These are phyloP conservation scores for Fusarium buxicola DNA, from an alignment of 2,329 filamentous ascomycete genomes.

Conservation along the genomic window DNA sequence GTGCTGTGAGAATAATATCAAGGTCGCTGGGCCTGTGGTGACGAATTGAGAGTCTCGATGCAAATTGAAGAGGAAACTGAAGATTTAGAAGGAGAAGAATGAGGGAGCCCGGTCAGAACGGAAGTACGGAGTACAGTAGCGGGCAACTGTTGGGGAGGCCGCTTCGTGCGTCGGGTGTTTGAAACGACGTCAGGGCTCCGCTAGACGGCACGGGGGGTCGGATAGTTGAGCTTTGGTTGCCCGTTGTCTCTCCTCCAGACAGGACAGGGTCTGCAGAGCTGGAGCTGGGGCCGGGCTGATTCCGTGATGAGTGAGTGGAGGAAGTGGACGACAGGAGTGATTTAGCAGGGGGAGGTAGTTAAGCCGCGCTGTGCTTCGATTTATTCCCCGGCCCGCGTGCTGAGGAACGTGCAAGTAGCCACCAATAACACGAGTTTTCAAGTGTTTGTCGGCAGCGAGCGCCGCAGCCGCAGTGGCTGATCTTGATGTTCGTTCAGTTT, in stretches of 20 bases:
- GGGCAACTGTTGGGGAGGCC: conserved; percentile 33
- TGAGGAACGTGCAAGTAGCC: conserved; percentile 25
- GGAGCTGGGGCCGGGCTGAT: conserved; percentile 15
- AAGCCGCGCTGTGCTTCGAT: conserved; percentile 11
- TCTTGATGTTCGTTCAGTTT: not conserved
- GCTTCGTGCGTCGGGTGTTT: conserved; percentile 16
- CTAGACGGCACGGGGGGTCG: conserved; percentile 31
- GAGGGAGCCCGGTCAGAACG: conserved; percentile 27
- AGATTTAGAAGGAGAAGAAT: conserved; percentile 7
- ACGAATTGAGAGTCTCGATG: conserved; percentile 12
- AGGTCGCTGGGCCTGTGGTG: not conserved
- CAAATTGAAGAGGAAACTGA: conserved; percentile 6
- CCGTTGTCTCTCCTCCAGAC: conserved; percentile 16
- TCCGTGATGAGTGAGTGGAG: conserved; percentile 20
- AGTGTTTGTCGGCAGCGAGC: not conserved
- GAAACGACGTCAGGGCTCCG: conserved; percentile 48
- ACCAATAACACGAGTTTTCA: conserved; percentile 21
- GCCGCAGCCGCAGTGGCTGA: not conserved
- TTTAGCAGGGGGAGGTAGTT: conserved; percentile 19
- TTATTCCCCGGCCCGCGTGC: conserved; percentile 12
- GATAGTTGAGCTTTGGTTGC: conserved; percentile 22
- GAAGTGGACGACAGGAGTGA: conserved; percentile 16
- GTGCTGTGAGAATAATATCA: not conserved
- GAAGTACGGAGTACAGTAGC: conserved; percentile 15
- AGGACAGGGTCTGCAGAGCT: conserved; percentile 7